Conservation (phyloP, 139 green algal species). For the Trebouxia sp. region DNA sequence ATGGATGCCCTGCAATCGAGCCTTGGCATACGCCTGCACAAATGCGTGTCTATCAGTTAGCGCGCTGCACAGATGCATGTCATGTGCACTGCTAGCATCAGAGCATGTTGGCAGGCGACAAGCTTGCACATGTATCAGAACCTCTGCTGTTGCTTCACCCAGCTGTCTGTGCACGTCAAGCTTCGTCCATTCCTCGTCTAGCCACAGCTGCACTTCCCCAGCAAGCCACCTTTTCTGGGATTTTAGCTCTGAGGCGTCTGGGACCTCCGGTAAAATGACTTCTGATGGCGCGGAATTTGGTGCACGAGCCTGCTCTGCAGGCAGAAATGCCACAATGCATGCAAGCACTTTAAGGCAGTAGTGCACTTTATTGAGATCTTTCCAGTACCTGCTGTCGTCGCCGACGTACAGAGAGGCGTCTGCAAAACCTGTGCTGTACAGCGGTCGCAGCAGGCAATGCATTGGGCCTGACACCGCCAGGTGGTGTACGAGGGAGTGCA, state of each 20-base stretch:
- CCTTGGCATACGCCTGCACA: conserved; percentile 8
- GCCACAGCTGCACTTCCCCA: conserved; percentile 1
- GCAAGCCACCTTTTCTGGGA: conserved; percentile 11
- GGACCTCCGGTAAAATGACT: not conserved
- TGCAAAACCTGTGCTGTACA: too few species aligned
- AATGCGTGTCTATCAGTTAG: too few species aligned
- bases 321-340: not conserved
- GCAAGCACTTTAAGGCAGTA: too few species aligned
- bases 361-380: too few species aligned
- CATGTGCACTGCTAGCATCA: too few species aligned
- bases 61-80: too few species aligned
- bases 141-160: conserved; percentile 10
- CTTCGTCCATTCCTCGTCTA: conserved; percentile 16
- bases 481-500: too few species aligned
- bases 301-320: not conserved
- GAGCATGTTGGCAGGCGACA: not conserved
- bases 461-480: too few species aligned
- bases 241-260: not conserved
- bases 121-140: not conserved
- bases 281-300: not conserved
- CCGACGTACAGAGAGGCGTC: too few species aligned
- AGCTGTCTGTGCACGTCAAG: conserved; percentile 2
- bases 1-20: not conserved
- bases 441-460: too few species aligned
- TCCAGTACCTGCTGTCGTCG: not conserved